A percentile compares a stretch with the other conserved stretches of the same genome.
These are phyloP conservation scores for Salvia sclarea DNA, from an alignment of 305 asterid genomes.

Conservation along the genomic window DNA sequence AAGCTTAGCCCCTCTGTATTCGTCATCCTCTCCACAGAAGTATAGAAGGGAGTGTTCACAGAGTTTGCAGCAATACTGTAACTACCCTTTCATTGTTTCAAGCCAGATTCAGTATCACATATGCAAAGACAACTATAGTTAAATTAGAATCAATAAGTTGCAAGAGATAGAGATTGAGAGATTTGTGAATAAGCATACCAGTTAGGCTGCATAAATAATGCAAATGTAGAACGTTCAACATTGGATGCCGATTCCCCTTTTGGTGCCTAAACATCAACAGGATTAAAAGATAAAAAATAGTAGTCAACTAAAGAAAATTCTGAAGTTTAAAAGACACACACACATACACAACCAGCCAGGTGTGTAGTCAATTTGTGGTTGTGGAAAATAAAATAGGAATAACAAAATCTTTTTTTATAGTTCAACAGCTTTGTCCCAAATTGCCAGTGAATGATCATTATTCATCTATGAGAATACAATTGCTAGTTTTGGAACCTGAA, in stretches of 20 bases:
- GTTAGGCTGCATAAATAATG: slow-evolving; percentile 90
- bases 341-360: no score
- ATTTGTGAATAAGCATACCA: slow-evolving; percentile 51
- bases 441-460: slow-evolving; percentile 11
- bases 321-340: neutral
- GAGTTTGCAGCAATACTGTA: slow-evolving; percentile 6
- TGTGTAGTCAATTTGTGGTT: neutral
- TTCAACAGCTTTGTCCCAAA: slow-evolving; percentile 3
- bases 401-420: slow-evolving; percentile 6
- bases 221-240: slow-evolving; percentile 82
- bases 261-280: slow-evolving; percentile 59
- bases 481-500: neutral
- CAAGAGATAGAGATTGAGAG: slow-evolving; percentile 10
- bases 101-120: neutral
- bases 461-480: neutral
- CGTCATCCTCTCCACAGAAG: neutral
- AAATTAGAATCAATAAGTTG: slow-evolving; percentile 9
- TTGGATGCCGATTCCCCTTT: slow-evolving; percentile 57
- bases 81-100: slow-evolving; percentile 5
- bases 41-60: neutral
- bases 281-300: neutral
- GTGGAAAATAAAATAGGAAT: neutral
- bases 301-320: slow-evolving; percentile 5
- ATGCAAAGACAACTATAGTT: neutral
- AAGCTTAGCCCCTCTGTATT: neutral